Evolutionary conservation across 768 basidiomycete genomes (phyloP).

Genomic region (Lanmaoa pseudosensibilis): DNA sequence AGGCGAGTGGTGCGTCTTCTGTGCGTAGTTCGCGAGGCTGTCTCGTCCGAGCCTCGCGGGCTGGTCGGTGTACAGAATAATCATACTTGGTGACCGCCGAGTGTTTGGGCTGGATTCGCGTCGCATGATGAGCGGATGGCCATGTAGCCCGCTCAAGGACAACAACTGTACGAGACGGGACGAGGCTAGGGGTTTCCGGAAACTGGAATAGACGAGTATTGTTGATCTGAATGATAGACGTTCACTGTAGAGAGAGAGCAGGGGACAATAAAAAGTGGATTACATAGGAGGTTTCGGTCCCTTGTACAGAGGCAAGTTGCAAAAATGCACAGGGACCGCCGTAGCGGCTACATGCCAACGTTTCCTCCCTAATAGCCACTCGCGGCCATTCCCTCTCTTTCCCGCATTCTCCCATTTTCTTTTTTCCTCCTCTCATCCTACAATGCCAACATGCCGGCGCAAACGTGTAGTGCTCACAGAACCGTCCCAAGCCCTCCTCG

Average conservation of each 20-base stretch:
- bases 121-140: slow-evolving; percentile 9
- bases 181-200: background rate
- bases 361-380: slow-evolving; percentile 60
- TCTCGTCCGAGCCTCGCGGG: slow-evolving; percentile 2
- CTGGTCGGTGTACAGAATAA: background rate
- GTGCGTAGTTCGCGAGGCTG: background rate
- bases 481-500: slow-evolving; percentile 69
- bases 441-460: slow-evolving; percentile 86
- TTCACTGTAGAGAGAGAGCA: background rate
- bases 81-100: background rate
- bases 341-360: slow-evolving; percentile 43
- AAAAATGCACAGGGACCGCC: slow-evolving; percentile 33
- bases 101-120: slow-evolving; percentile 7
- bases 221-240: slow-evolving; percentile 3
- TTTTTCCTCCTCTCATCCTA: slow-evolving; percentile 43
- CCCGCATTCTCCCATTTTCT: slow-evolving; percentile 51
- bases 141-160: background rate
- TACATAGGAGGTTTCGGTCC: slow-evolving; percentile 22
- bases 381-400: slow-evolving; percentile 56
- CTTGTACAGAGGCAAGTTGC: slow-evolving; percentile 27
- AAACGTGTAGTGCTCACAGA: slow-evolving; percentile 88
- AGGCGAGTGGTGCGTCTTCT: background rate
- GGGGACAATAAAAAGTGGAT: slow-evolving; percentile 6
- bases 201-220: slow-evolving; percentile 5
- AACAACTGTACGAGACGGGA: background rate